Evolutionary conservation across 805 yeast genomes (phyloP).

Genomic region (Saccharomyces eubayanus): DNA sequence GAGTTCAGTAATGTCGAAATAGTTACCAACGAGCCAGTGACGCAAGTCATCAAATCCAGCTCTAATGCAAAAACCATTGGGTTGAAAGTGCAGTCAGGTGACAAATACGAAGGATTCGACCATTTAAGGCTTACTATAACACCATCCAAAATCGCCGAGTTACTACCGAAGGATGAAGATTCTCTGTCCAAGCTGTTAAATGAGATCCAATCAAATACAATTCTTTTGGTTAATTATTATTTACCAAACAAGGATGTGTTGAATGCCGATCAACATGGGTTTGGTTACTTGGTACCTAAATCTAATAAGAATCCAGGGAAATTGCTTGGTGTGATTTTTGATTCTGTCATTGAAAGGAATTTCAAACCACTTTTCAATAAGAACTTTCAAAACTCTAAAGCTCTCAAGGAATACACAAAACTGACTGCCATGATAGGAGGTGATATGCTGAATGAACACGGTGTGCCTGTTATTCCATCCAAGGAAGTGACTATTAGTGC

Average conservation of each 20-base stretch:
- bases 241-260: conserved; percentile 39
- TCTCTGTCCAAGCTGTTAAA: conserved; percentile 17
- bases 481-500: conserved; percentile 13
- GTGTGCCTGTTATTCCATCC: conserved; percentile 10
- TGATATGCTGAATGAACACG: conserved; percentile 39
- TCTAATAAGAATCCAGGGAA: conserved; percentile 40
- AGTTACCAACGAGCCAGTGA: conserved; percentile 9
- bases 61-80: conserved; percentile 2
- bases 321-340: conserved; percentile 81
- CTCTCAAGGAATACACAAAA: conserved; percentile 43
- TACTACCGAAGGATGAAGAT: conserved; percentile 20
- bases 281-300: conserved; percentile 80
- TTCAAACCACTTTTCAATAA: conserved; percentile 28
- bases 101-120: conserved; percentile 32
- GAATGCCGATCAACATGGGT: conserved; percentile 46
- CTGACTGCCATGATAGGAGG: conserved; percentile 92
- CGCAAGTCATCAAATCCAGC: conserved; percentile 2
- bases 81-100: not conserved
- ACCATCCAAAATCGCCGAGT: conserved; percentile 33
- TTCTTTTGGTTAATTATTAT: conserved; percentile 65
- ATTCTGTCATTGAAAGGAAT: conserved; percentile 70
- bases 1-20: conserved; percentile 30
- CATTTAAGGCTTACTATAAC: conserved; percentile 55
- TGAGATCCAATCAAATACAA: conserved; percentile 32
- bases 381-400: conserved; percentile 8